Evolutionary conservation across 163 green algal species (phyloP).

Genomic region (Coccomyxa subellipsoidea): DNA sequence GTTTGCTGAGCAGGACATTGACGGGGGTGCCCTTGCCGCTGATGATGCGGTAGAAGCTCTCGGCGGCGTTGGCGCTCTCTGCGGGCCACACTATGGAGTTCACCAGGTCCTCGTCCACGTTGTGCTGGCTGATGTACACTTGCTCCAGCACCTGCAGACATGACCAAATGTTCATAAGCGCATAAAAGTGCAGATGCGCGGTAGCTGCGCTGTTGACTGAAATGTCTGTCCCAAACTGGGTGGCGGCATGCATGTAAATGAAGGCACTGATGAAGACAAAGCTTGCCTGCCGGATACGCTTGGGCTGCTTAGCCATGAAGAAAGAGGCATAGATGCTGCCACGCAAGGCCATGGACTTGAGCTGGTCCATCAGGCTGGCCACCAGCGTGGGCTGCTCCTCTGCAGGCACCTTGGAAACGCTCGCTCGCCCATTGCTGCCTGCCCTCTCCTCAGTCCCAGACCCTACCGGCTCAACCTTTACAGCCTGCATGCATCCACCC

Average conservation of each 20-base stretch:
- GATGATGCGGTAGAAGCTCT: constrained; percentile 60
- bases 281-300: constrained; percentile 56
- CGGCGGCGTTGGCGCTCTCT: constrained; percentile 58
- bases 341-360: constrained; percentile 37
- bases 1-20: constrained; percentile 37
- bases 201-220: no score
- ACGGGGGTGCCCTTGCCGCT: constrained; percentile 36
- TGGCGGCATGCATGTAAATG: no score
- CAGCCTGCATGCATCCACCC: neutral
- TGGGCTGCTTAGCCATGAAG: constrained; percentile 65
- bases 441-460: neutral
- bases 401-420: neutral
- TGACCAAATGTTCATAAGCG: neutral
- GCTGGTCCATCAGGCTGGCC: constrained; percentile 10
- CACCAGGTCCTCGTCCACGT: constrained; percentile 65
- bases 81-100: constrained; percentile 59
- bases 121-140: constrained; percentile 45
- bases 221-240: no score
- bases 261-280: neutral
- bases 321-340: constrained; percentile 66
- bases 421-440: neutral
- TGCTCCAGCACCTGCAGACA: constrained; percentile 19
- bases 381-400: constrained; percentile 1
- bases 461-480: no score
- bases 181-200: no score